phyloP scores from a whole-genome alignment of 257 asterid species.

The Fraxinus quadrangulata region DNA sequence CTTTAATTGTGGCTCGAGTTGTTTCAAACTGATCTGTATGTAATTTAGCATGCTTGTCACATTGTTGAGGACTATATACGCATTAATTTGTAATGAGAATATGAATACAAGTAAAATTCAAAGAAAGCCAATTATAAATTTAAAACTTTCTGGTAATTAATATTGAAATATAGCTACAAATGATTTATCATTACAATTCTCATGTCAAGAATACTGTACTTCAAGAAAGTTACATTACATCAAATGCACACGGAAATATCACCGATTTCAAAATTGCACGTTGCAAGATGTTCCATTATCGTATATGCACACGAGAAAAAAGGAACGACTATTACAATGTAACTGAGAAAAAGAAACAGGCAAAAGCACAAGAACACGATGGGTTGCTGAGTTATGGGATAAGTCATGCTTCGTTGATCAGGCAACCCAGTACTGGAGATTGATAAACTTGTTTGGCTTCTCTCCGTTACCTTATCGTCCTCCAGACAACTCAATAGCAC shows the following conservation, averaged over 20 bases:
- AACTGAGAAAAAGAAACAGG: neutral
- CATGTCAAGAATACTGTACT: neutral
- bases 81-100: neutral
- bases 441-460: neutral
- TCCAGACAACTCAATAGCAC: constrained; percentile 81
- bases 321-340: neutral
- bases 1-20: neutral
- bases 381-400: constrained; percentile 8
- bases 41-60: neutral
- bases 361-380: neutral
- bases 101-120: neutral
- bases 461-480: constrained; percentile 52
- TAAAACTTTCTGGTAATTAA: neutral
- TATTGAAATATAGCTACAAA: neutral
- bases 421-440: neutral
- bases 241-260: neutral
- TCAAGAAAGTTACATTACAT: neutral
- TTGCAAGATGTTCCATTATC: neutral
- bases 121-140: neutral
- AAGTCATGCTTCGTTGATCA: constrained; percentile 14
- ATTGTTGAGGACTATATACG: neutral
- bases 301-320: neutral
- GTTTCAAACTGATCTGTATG: neutral
- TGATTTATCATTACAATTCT: neutral
- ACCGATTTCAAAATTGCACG: neutral